Percentiles rank a stretch among this genome's conserved stretches.
Conservation (phyloP, 345 rosid species). For the Linum lewisii region DNA sequence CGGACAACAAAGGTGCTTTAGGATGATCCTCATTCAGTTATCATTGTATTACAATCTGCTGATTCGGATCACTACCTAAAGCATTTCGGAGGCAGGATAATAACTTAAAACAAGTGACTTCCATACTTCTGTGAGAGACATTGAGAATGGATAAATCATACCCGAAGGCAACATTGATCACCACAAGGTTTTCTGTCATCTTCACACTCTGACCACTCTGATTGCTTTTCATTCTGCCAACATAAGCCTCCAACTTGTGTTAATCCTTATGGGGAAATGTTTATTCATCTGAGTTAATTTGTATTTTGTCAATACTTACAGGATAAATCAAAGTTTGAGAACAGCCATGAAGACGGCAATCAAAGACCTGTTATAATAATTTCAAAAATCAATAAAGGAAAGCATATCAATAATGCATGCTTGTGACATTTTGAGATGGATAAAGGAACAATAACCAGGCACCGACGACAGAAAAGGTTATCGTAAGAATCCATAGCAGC, state of each 20-base stretch:
- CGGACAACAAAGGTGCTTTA: neutral
- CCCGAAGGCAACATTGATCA: conserved; percentile 74
- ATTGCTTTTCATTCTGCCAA: conserved; percentile 45
- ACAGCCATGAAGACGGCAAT: conserved; percentile 97
- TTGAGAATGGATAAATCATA: conserved; percentile 12
- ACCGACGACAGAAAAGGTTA: conserved; percentile 97
- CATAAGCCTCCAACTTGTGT: neutral
- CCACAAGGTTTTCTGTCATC: conserved; percentile 85
- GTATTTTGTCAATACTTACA: conserved; percentile 43
- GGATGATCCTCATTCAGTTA: neutral
- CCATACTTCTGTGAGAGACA: neutral
- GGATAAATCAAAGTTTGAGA: conserved; percentile 76
- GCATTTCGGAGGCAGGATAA: neutral
- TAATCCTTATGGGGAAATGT: neutral
- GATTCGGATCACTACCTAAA: conserved; percentile 1
- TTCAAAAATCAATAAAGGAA: conserved; percentile 12
- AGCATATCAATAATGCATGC: neutral
- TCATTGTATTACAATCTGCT: neutral
- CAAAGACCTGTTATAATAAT: conserved; percentile 64
- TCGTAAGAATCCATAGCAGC: conserved; percentile 97
- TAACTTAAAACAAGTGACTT: neutral
- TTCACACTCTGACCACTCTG: conserved; percentile 72
- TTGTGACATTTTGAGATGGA: conserved; percentile 4
- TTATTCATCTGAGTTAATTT: neutral
- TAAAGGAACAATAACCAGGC: conserved; percentile 51